Evolutionary conservation across 345 rosid species (phyloP), one percentile per base, ranked within the genome.

Genomic region (Lepidium didymum): DNA sequence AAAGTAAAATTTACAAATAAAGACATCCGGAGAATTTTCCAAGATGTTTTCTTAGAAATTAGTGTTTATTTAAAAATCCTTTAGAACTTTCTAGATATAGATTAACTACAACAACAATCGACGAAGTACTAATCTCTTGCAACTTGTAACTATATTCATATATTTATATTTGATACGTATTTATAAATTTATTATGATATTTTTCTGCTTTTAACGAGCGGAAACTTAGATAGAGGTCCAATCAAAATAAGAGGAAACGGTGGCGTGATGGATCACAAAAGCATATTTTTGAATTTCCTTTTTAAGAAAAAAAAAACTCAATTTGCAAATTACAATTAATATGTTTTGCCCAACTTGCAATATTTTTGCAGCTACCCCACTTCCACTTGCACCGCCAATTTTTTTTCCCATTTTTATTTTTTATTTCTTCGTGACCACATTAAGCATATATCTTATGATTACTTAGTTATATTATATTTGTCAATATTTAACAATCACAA

Each of bases 321-420:
- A 72, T 55, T 47, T 56, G 52, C 59, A 72, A 56, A 56, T 31
- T 25, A 64, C 49, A 71, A 63, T 64, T 72, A 56, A 64, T 72
- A 56, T 29, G 44, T 64, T 49, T 36, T 40, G 54, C 64, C 23
- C 71, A 73, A 73, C 66, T 73, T 65, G 77, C 71, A 42, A 37
- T 47, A 40, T 10, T 10, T 29, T 49, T 40, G 58, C 71, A 73
- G 71, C 77, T 65, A 49, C 71, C 60, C 50, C 55, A 65, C 67
- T 33, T 60, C 86, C 80, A 82, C 86, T 84, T 84, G 87, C 84
- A 77, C 43, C 56, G 70, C 64, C 74, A 37, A 66, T n/a, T 25
- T 27, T 68, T 47, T 29, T 65, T 72, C 77, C 64, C 42, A 58
- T 70, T 73, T 62, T 29, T 29, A 5, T 31, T 49, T 21, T 13